These are phyloP conservation scores for Candida silvatica DNA, from an alignment of 805 yeast genomes.

Conservation along the genomic window DNA sequence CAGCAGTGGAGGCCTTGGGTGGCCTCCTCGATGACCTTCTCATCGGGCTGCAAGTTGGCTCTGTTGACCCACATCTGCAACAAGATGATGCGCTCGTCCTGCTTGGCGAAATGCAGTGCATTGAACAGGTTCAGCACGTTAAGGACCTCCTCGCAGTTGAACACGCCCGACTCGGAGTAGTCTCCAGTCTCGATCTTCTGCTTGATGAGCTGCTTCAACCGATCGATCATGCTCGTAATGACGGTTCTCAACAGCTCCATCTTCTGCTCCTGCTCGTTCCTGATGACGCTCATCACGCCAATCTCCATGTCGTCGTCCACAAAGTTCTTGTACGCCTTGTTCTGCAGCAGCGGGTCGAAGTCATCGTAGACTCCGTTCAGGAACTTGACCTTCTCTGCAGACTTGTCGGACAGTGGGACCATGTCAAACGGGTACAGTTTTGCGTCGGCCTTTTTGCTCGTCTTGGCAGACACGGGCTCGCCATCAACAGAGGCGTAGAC, in stretches of 20 bases:
- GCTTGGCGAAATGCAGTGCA: constrained; percentile 39
- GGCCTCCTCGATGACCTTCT: constrained; percentile 37
- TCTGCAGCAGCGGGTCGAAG: constrained; percentile 41
- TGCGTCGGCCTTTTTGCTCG: constrained; percentile 3
- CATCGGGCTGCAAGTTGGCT: constrained; percentile 59
- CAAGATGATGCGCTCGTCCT: constrained; percentile 32
- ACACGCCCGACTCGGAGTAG: constrained; percentile 7
- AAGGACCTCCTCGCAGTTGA: constrained; percentile 31
- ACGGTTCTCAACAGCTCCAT: constrained; percentile 25
- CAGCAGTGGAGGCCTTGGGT: constrained; percentile 33
- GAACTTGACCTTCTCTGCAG: constrained; percentile 35
- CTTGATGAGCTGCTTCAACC: constrained; percentile 24
- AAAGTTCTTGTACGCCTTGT: constrained; percentile 29
- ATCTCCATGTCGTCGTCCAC: constrained; percentile 18
- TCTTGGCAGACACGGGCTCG: constrained; percentile 9
- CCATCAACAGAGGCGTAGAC: constrained; percentile 26
- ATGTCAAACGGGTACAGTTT: constrained; percentile 28
- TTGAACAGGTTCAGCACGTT: constrained; percentile 51
- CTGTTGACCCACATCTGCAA: constrained; percentile 59
- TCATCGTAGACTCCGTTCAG: constrained; percentile 42
- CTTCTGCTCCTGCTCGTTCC: constrained; percentile 29
- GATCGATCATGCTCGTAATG: constrained; percentile 19
- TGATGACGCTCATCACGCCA: constrained; percentile 22
- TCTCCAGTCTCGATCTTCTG: constrained; percentile 13
- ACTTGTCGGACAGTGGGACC: constrained; percentile 28